Conservation (phyloP, 805 yeast genomes). For the Ogataea philodendri region DNA sequence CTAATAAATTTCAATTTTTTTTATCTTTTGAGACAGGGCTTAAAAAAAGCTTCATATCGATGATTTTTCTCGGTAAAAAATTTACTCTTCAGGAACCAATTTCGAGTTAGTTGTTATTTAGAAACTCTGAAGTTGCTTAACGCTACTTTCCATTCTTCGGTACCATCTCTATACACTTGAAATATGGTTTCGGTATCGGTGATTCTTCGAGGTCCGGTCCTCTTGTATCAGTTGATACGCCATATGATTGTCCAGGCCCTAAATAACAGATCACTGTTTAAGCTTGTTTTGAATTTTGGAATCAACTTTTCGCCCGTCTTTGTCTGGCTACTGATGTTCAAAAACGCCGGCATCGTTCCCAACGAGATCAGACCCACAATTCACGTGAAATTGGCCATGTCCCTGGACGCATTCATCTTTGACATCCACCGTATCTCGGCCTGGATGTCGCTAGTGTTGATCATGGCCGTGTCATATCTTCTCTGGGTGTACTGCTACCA, state of each 20-base stretch:
- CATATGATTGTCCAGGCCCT: slow-evolving; percentile 21
- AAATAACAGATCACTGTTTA: slow-evolving; percentile 25
- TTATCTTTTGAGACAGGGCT: too few relatives aligned
- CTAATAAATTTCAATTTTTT: too few relatives aligned
- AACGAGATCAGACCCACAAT: slow-evolving; percentile 51
- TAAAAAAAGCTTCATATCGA: too few relatives aligned
- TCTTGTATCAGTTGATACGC: slow-evolving; percentile 14
- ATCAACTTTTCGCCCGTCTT: slow-evolving; percentile 52
- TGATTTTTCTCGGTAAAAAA: background rate
- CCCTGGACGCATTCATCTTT: slow-evolving; percentile 43
- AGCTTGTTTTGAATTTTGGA: slow-evolving; percentile 43
- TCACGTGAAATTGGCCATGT: slow-evolving; percentile 45
- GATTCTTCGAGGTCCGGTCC: slow-evolving; percentile 11
- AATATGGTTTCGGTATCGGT: slow-evolving; percentile 9
- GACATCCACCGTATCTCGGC: slow-evolving; percentile 20
- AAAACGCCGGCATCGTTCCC: slow-evolving; percentile 60
- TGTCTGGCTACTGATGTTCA: slow-evolving; percentile 55
- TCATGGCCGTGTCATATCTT: slow-evolving; percentile 15
- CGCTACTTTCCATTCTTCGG: background rate
- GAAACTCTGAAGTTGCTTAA: background rate
- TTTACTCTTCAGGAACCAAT: too few relatives aligned
- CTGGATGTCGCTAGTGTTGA: slow-evolving; percentile 22
- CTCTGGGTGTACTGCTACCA: slow-evolving; percentile 22
- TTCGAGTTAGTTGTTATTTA: too few relatives aligned
- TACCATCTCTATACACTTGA: background rate